phyloP scores from a whole-genome alignment of 257 asterid species.

The Galeopsis tetrahit region DNA sequence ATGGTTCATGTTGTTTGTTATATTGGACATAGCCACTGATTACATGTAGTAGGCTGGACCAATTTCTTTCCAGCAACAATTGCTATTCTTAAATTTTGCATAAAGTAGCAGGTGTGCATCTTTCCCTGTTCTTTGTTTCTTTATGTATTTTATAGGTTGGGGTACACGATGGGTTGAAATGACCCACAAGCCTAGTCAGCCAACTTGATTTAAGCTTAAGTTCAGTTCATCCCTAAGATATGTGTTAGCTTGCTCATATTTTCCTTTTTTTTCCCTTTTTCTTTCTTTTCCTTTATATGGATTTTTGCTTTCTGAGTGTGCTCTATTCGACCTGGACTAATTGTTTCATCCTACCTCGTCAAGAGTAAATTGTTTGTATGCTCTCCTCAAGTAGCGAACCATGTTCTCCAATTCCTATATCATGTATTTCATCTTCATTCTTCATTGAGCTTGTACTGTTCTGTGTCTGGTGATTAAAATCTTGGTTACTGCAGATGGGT shows the following conservation, averaged over 20 bases:
- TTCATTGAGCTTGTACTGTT: background rate
- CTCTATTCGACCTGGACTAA: background rate
- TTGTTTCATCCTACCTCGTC: too few species aligned
- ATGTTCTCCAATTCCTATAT: background rate
- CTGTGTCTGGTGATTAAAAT: background rate
- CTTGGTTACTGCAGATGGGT: background rate
- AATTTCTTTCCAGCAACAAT: background rate
- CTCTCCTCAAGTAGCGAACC: background rate
- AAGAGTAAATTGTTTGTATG: background rate
- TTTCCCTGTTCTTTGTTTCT: background rate
- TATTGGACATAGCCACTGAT: background rate
- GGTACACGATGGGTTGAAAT: constrained; percentile 4
- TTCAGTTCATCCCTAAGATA: constrained; percentile 15
- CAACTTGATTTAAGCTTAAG: constrained; percentile 9
- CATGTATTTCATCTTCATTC: background rate
- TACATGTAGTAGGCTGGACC: constrained; percentile 1
- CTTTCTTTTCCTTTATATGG: background rate
- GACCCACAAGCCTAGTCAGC: constrained; percentile 27
- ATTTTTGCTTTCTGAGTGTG: background rate
- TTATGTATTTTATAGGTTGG: background rate
- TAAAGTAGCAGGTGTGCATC: background rate
- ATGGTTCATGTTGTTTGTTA: background rate
- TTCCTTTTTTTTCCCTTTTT: background rate
- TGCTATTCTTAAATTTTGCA: background rate
- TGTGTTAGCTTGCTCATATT: background rate